These are phyloP conservation scores for Xylariales sp. DNA, from an alignment of 2,329 filamentous ascomycete species.

Conservation along the genomic window DNA sequence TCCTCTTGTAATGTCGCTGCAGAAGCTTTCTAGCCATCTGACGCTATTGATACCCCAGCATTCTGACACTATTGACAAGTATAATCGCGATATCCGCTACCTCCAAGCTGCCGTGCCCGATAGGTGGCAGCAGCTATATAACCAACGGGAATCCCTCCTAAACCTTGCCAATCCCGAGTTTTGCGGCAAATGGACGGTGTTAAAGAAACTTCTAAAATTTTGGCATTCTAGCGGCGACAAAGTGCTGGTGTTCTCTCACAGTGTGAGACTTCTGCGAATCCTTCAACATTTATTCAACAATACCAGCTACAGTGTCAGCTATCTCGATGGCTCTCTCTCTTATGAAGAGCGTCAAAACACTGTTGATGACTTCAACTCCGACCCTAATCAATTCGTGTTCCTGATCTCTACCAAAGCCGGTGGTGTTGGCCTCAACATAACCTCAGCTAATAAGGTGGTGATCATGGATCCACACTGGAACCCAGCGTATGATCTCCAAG, in stretches of 20 bases:
- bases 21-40: slow-evolving; percentile 91
- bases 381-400: slow-evolving; percentile 86
- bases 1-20: slow-evolving; percentile 73
- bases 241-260: slow-evolving; percentile 92
- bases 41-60: slow-evolving; percentile 72
- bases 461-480: slow-evolving; percentile 99
- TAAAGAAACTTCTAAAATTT: slow-evolving; percentile 80
- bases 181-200: slow-evolving; percentile 94
- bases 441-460: slow-evolving; percentile 95
- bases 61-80: slow-evolving; percentile 64
- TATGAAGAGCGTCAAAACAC: slow-evolving; percentile 78
- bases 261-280: slow-evolving; percentile 78
- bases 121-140: slow-evolving; percentile 69
- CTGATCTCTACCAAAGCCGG: slow-evolving; percentile 92
- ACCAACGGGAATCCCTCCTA: slow-evolving; percentile 70
- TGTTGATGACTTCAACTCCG: slow-evolving; percentile 89
- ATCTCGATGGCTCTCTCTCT: slow-evolving; percentile 78
- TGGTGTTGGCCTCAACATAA: slow-evolving; percentile 93
- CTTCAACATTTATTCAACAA: slow-evolving; percentile 80
- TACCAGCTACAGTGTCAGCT: slow-evolving; percentile 87
- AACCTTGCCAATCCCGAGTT: slow-evolving; percentile 84
- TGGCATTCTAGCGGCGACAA: slow-evolving; percentile 92
- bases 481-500: slow-evolving; percentile 88
- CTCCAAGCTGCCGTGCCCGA: slow-evolving; percentile 72
- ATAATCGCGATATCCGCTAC: slow-evolving; percentile 70